These are phyloP conservation scores for Colletotrichum caudatum DNA, from an alignment of 2,329 filamentous ascomycete species.

Conservation along the genomic window DNA sequence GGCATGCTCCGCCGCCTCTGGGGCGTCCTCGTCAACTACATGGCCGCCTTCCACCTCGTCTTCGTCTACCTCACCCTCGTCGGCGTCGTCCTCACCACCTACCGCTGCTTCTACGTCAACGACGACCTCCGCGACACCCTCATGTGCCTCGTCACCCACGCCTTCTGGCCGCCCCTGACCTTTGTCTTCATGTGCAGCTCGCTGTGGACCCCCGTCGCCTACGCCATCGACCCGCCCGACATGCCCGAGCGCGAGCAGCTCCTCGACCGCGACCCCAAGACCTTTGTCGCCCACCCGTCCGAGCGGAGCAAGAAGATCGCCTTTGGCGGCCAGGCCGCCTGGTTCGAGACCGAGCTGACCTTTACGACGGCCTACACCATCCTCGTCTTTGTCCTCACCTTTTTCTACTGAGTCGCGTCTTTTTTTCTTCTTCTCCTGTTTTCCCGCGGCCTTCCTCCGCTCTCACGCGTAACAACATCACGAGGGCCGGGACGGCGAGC, in stretches of 20 bases:
- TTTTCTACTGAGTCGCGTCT: conserved; percentile 48
- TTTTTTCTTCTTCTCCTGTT: background rate
- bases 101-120: conserved; percentile 60
- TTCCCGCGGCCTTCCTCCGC: too few species aligned
- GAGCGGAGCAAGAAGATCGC: conserved; percentile 65
- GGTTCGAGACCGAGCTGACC: conserved; percentile 68
- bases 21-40: conserved; percentile 67
- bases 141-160: conserved; percentile 67
- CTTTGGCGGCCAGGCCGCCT: conserved; percentile 65
- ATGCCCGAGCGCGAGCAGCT: conserved; percentile 70
- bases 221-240: conserved; percentile 70
- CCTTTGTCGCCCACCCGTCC: conserved; percentile 65
- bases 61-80: conserved; percentile 67
- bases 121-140: conserved; percentile 56
- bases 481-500: too few species aligned
- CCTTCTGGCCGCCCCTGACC: conserved; percentile 71
- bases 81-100: conserved; percentile 62
- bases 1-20: conserved; percentile 66
- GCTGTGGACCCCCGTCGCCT: conserved; percentile 69
- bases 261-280: conserved; percentile 66
- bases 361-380: conserved; percentile 62
- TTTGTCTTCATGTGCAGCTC: conserved; percentile 67
- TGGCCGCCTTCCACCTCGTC: conserved; percentile 65
- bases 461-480: too few species aligned
- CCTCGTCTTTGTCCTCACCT: conserved; percentile 60